These are phyloP conservation scores for Enteropsectra breve DNA, from an alignment of 371 early-diverging fungal species.

Conservation along the genomic window DNA sequence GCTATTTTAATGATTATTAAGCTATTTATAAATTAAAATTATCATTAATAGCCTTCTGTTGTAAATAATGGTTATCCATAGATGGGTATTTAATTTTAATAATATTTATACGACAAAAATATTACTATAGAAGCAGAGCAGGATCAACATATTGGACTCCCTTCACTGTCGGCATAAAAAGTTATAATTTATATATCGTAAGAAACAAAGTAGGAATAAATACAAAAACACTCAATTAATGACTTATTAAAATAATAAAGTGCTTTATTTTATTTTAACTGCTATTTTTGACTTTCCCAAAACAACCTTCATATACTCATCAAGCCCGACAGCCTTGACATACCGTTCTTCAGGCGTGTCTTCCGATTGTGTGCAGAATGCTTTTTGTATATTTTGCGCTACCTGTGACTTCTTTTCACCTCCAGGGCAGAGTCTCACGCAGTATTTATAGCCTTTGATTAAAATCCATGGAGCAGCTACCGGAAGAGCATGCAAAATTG, in stretches of 20 bases:
- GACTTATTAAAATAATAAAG: constrained; percentile 1
- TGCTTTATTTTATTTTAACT: not conserved
- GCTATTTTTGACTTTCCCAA: constrained; percentile 40
- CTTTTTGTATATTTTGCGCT: constrained; percentile 50
- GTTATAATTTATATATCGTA: too few species aligned
- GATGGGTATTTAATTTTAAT: too few species aligned
- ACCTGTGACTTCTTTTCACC: constrained; percentile 82
- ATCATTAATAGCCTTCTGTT: too few species aligned
- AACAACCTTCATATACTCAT: constrained; percentile 46
- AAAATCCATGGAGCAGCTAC: constrained; percentile 83
- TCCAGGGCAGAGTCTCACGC: constrained; percentile 86
- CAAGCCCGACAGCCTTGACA: constrained; percentile 31
- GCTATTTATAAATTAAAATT: too few species aligned
- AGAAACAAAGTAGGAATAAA: too few species aligned
- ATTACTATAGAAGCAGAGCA: too few species aligned
- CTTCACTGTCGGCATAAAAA: too few species aligned
- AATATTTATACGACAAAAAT: too few species aligned
- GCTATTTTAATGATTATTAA: too few species aligned
- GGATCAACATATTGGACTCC: too few species aligned
- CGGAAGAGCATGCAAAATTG: constrained; percentile 74
- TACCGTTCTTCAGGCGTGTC: constrained; percentile 16
- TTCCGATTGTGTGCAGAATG: constrained; percentile 33
- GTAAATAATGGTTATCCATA: too few species aligned
- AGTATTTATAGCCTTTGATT: constrained; percentile 78
- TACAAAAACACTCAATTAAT: too few species aligned